Percentiles rank a stretch among this genome's conserved stretches.
Evolutionary conservation across 371 early-diverging fungal species (phyloP).

Genomic region (Conidiobolus incongruus): DNA sequence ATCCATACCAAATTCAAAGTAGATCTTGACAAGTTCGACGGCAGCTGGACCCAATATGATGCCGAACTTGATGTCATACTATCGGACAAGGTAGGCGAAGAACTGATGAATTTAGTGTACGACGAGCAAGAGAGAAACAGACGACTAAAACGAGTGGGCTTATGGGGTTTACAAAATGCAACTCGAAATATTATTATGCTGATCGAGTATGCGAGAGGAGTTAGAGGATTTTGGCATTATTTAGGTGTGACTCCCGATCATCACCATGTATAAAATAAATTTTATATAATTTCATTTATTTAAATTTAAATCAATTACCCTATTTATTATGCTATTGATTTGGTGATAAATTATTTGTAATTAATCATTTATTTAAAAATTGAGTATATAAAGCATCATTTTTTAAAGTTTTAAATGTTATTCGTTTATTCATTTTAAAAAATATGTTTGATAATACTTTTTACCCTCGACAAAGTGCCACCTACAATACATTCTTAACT

Average conservation of each 20-base stretch:
- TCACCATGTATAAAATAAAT: constrained; percentile 28
- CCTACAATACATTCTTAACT: no score
- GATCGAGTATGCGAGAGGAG: constrained; percentile 63
- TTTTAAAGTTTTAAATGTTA: no score
- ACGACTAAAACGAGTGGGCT: constrained; percentile 65
- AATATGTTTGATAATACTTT: no score
- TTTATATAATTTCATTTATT: not conserved
- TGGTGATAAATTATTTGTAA: no score
- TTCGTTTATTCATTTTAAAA: no score
- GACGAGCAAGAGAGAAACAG: constrained; percentile 68
- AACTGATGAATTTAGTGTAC: constrained; percentile 45
- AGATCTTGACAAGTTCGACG: constrained; percentile 72
- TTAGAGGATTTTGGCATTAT: constrained; percentile 51
- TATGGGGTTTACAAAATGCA: constrained; percentile 65
- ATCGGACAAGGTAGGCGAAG: constrained; percentile 59
- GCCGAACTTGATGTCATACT: constrained; percentile 55
- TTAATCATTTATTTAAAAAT: no score
- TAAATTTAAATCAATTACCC: not conserved
- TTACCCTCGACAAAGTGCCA: no score
- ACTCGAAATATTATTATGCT: constrained; percentile 41
- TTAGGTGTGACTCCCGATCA: constrained; percentile 17
- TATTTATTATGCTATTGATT: no score
- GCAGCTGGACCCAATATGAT: constrained; percentile 77
- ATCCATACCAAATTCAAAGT: constrained; percentile 55
- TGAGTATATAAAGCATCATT: no score